These are phyloP conservation scores for Castanea sativa DNA, from an alignment of 306 rosid genomes.

Conservation along the genomic window DNA sequence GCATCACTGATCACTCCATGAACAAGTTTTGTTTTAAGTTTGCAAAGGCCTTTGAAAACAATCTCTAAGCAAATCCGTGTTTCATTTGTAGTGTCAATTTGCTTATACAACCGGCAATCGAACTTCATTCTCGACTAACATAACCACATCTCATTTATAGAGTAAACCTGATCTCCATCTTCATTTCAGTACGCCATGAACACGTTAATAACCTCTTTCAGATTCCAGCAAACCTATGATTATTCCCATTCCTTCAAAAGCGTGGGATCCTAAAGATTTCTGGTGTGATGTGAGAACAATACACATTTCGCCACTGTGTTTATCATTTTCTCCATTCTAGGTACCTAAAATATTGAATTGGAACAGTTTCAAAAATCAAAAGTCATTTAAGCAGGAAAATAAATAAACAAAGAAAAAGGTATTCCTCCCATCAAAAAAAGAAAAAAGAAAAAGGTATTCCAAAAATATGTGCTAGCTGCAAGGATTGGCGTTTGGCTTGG, in stretches of 20 bases:
- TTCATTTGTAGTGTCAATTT: too few relatives aligned
- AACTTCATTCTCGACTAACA: too few relatives aligned
- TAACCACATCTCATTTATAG: too few relatives aligned
- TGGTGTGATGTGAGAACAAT: conserved; percentile 64
- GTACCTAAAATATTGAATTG: conserved; percentile 44
- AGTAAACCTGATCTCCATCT: neutral
- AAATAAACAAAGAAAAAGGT: neutral
- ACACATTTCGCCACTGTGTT: conserved; percentile 62
- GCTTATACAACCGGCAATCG: too few relatives aligned
- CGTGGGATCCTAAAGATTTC: conserved; percentile 35
- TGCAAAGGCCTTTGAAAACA: too few relatives aligned
- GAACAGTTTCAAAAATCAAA: neutral
- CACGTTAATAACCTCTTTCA: conserved; percentile 77
- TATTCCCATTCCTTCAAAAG: conserved; percentile 37
- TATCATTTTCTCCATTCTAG: conserved; percentile 79
- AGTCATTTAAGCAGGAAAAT: neutral
- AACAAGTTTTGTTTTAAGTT: too few relatives aligned
- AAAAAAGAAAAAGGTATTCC: too few relatives aligned
- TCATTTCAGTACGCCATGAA: conserved; percentile 37
- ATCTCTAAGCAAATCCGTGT: too few relatives aligned
- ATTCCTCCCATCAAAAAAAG: too few relatives aligned
- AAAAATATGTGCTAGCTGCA: neutral
- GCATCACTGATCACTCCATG: too few relatives aligned
- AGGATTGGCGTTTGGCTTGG: too few relatives aligned
- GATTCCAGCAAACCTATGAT: conserved; percentile 62